These are phyloP conservation scores for Gigaspora rosea DNA, from an alignment of 192 early-diverging fungal genomes.

Conservation along the genomic window DNA sequence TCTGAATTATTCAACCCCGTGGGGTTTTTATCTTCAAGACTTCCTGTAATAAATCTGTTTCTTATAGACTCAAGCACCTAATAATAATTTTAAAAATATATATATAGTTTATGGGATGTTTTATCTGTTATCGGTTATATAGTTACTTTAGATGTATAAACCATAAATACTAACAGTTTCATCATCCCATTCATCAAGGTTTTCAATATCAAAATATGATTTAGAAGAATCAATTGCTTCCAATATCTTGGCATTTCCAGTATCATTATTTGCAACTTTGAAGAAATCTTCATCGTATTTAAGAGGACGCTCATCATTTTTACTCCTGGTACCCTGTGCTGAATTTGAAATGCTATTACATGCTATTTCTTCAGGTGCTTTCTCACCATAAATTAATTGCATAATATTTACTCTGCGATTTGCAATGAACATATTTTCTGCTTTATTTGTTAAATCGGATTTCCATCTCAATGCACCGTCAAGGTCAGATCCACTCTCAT, in stretches of 20 bases:
- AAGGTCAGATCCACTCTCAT: constrained; percentile 58
- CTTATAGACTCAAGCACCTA: constrained; percentile 66
- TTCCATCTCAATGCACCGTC: constrained; percentile 71
- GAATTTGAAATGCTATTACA: constrained; percentile 42
- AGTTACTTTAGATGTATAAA: background rate
- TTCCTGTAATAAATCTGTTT: constrained; percentile 78
- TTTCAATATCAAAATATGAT: constrained; percentile 52
- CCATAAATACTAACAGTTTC: constrained; percentile 49
- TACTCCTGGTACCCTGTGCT: constrained; percentile 45
- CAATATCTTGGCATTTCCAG: constrained; percentile 34
- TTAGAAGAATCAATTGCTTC: constrained; percentile 72
- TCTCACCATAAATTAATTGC: constrained; percentile 81
- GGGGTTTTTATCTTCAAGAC: constrained; percentile 43
- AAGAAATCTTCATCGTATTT: constrained; percentile 66
- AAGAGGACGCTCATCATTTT: constrained; percentile 43
- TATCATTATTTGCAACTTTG: constrained; percentile 47
- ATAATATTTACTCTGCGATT: constrained; percentile 79
- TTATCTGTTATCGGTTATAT: no score
- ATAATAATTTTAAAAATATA: background rate
- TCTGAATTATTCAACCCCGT: constrained; percentile 43
- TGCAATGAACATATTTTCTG: constrained; percentile 53
- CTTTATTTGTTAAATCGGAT: constrained; percentile 63
- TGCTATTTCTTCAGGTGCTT: constrained; percentile 54
- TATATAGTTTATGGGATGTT: constrained; percentile 5
- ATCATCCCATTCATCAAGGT: constrained; percentile 70